These are phyloP conservation scores for Hysterangium stoloniferum DNA, from an alignment of 768 basidiomycete genomes.

Conservation along the genomic window DNA sequence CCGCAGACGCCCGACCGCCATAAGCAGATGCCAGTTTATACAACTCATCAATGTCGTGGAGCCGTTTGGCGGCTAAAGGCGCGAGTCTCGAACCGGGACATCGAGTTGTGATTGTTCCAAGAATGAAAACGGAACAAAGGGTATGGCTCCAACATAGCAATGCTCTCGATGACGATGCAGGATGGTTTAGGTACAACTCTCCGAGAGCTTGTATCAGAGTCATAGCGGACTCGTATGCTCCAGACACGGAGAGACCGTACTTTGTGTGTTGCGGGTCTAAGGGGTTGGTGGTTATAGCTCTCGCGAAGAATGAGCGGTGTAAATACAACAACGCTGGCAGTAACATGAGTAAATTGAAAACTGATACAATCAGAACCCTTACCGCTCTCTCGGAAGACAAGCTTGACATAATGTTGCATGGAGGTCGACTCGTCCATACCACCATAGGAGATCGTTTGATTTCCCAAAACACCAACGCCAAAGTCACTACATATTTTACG, in stretches of 20 bases:
- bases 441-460: not conserved
- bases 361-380: not conserved
- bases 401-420: conserved; percentile 5
- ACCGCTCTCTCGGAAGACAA: conserved; percentile 7
- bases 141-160: conserved; percentile 50
- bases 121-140: conserved; percentile 7
- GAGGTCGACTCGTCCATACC: conserved; percentile 1
- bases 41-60: conserved; percentile 7
- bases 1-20: conserved; percentile 9
- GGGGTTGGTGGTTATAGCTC: conserved; percentile 54
- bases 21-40: conserved; percentile 3
- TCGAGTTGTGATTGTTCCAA: conserved; percentile 1
- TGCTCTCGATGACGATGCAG: conserved; percentile 29
- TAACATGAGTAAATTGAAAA: not conserved
- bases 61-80: conserved; percentile 8
- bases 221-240: conserved; percentile 54
- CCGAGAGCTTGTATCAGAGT: conserved; percentile 1
- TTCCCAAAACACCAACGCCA: not conserved
- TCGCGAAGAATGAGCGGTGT: conserved; percentile 69
- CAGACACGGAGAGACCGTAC: conserved; percentile 59
- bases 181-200: conserved; percentile 2
- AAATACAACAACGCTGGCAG: conserved; percentile 34
- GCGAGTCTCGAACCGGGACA: conserved; percentile 9
- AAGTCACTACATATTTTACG: conserved; percentile 2
- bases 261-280: conserved; percentile 63